phyloP scores from a whole-genome alignment of 1,284 basidiomycete species.

The Sporisorium sorghi region DNA sequence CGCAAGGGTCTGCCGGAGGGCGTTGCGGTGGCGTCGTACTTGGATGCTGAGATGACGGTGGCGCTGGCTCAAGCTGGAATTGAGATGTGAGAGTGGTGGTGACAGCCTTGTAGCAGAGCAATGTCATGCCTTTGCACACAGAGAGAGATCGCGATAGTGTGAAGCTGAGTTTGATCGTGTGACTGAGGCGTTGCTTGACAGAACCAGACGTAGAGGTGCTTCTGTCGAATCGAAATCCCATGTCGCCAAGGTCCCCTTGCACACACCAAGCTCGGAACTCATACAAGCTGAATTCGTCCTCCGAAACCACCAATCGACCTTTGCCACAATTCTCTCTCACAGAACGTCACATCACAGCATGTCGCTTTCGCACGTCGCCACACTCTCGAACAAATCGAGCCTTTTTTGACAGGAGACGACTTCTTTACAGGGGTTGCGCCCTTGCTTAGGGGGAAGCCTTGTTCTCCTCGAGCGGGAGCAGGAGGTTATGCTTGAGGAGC shows the following conservation, averaged over 20 bases:
- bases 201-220: neutral
- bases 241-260: no score
- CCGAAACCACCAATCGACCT: no score
- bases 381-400: neutral
- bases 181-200: neutral
- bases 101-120: neutral
- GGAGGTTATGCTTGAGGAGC: conserved; percentile 71
- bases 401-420: neutral
- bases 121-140: neutral
- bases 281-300: no score
- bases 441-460: conserved; percentile 7
- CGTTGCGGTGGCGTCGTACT: conserved; percentile 57
- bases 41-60: conserved; percentile 66
- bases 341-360: no score
- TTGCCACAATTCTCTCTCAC: no score
- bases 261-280: no score
- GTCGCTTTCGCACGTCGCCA: neutral
- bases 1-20: conserved; percentile 75
- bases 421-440: neutral
- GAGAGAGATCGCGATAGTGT: neutral
- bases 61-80: conserved; percentile 64
- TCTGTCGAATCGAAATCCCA: no score
- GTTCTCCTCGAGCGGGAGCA: conserved; percentile 40
- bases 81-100: conserved; percentile 38
- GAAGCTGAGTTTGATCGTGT: neutral